Evolutionary conservation across 23 red algal genomes (phyloP), one percentile per base, ranked within the genome.

Genomic region (Rhodosorus marinus): DNA sequence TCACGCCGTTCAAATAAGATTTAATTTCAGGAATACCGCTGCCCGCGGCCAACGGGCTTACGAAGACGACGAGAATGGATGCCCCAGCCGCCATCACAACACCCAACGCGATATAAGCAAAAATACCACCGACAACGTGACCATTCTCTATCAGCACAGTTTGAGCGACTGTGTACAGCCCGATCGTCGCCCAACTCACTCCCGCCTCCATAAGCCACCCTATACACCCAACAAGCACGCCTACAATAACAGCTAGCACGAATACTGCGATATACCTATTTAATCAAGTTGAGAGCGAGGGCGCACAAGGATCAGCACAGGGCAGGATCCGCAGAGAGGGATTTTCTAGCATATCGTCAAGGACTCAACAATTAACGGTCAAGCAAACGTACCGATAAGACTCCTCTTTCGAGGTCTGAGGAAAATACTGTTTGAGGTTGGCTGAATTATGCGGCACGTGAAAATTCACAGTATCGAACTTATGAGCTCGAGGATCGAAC

Each of bases 11-110:
- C 24, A 92, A 62, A 49, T 79, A 78, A 30, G 49, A 55, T 29
- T 92, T 92, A 15, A 92, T 24, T 33, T 77, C 64, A 9, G 82
- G 82, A 53, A 92, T 78, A 14, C 82, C 82, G 31, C 49, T 60
- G 29, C 82, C 82, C 6, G 67, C 60, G 47, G 59, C 82, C 14
- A 66, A 57, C 3, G 82, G 82, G 28, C 63, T 67, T 8, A 79
- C 28, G 53, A 68, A 92, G 4, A 92, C 71, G 1, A 78, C 70
- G 46, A 79, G 56, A 20, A 42, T 40, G 3, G 35, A 28, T 1
- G 71, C 72, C 9, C 57, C 52, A 4, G 61, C 24, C 6, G 68
- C 76, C 26, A 53, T 55, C 8, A 51, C 54, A 28, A 27, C 46
- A 55, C 56, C 54, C 4, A 67, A 31, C 14, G 54, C 6, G 47